Base-by-base conservation (phyloP, 495 filamentous ascomycete genomes). In the Neurospora sublineolata region DNA sequence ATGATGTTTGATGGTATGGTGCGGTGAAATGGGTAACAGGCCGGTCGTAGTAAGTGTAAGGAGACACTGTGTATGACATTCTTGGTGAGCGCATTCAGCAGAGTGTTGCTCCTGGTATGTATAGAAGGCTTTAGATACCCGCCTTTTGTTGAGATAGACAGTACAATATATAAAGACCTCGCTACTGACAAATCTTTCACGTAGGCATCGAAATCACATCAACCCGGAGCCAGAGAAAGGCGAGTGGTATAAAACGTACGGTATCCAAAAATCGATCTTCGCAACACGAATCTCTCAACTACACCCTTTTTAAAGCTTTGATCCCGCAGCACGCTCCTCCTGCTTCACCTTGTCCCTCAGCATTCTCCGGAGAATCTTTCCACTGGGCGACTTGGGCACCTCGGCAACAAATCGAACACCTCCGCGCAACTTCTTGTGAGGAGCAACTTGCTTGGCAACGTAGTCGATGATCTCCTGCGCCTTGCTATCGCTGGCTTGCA, bases 341-440 rank as follows among this genome's bases (percentile, higher is more conserved):
- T 76, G 74, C 74, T 71, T 80, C 42, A 75, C 79, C 69, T 78
- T 70, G 9, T 83, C 84, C 44, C 84, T 81, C 72, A 89, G 73
- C 71, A 94, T 71, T 58, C 93, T 85, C 73, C 94, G 89, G 75
- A 98, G 79, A 69, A 97, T 93, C 87, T 98, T 98, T 1, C 94
- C 94, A 77, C 89, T 90, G 1, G 86, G 86, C 72, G 89, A 94
- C 86, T 95, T 97, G 37, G 94, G 94, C 10, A 98, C 87, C 74
- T 86, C 84, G 72, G 97, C 89, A 10, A 97, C 84, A 77, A 96
- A 98, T 10, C 85, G 86, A 0, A 97, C 86, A 3, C 94, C 94
- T 20, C 94, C 94, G 38, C 91, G 87, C 76, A 97, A 81, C 72
- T 86, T 85, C 85, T 97, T 97, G 75, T 94, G 89, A 14, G 82